These are phyloP conservation scores for Diaporthe ampelina DNA, from an alignment of 2,329 filamentous ascomycete genomes.

Conservation along the genomic window DNA sequence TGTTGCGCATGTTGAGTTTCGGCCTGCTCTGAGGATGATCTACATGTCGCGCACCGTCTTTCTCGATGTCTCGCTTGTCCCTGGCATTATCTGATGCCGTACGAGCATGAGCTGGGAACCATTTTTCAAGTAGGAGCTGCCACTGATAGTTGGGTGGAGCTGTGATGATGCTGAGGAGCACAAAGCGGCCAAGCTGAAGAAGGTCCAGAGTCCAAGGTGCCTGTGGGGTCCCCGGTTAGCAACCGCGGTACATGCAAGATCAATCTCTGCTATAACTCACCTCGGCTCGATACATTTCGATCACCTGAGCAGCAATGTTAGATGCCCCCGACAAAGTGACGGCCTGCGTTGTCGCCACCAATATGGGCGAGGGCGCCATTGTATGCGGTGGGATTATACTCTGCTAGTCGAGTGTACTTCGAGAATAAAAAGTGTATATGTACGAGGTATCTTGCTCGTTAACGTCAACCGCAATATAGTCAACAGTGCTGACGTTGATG, in stretches of 20 bases:
- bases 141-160: constrained; percentile 71
- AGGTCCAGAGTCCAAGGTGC: constrained; percentile 61
- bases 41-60: constrained; percentile 19
- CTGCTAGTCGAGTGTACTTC: background rate
- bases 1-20: constrained; percentile 58
- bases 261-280: constrained; percentile 49
- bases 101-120: constrained; percentile 61
- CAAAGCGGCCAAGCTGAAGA: constrained; percentile 66
- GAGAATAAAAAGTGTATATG: background rate
- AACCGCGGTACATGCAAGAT: background rate
- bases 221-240: constrained; percentile 39
- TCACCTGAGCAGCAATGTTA: constrained; percentile 68
- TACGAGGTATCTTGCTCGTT: background rate
- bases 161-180: constrained; percentile 65
- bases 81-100: constrained; percentile 8
- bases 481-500: background rate
- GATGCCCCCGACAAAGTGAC: constrained; percentile 65
- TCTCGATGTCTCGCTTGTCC: constrained; percentile 43
- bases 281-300: constrained; percentile 62
- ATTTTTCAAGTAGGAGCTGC: constrained; percentile 68
- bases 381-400: constrained; percentile 32
- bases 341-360: constrained; percentile 67
- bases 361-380: constrained; percentile 63
- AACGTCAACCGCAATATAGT: background rate
- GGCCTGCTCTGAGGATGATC: constrained; percentile 45